Conservation (phyloP, 306 rosid species). For the Pueraria montana region DNA sequence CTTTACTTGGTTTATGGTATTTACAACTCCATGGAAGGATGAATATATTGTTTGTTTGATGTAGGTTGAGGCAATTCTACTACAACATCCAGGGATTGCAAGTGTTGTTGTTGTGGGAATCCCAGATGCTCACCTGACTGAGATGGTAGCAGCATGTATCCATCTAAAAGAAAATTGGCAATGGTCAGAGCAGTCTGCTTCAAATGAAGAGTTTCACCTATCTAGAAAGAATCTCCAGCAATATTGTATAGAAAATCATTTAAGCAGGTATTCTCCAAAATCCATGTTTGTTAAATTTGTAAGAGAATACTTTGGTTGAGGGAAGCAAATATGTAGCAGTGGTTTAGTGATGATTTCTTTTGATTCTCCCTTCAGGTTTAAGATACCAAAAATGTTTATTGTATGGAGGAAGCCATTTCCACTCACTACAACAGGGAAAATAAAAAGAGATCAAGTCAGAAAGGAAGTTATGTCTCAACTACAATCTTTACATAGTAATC, state of each 20-base stretch:
- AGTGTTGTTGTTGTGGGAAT: slow-evolving; percentile 73
- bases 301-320: background rate
- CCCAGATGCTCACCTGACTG: slow-evolving; percentile 75
- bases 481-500: slow-evolving; percentile 63
- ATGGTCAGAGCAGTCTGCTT: slow-evolving; percentile 56
- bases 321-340: slow-evolving; percentile 4
- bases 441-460: slow-evolving; percentile 68
- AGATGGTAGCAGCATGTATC: slow-evolving; percentile 78
- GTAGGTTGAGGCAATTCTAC: slow-evolving; percentile 80
- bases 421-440: slow-evolving; percentile 73
- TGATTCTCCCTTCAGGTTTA: slow-evolving; percentile 67
- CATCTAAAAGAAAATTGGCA: slow-evolving; percentile 68
- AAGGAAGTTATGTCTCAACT: slow-evolving; percentile 59
- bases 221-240: slow-evolving; percentile 62
- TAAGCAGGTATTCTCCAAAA: slow-evolving; percentile 66
- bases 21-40: slow-evolving; percentile 17
- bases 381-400: slow-evolving; percentile 73
- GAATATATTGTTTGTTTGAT: slow-evolving; percentile 26
- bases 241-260: slow-evolving; percentile 58
- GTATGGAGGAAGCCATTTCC: slow-evolving; percentile 82
- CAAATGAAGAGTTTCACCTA: slow-evolving; percentile 52
- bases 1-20: slow-evolving; percentile 17
- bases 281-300: slow-evolving; percentile 34
- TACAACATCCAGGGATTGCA: slow-evolving; percentile 79
- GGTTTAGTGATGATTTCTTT: slow-evolving; percentile 4